Conservation (phyloP, 768 basidiomycete genomes). For the Phlebiopsis gigantea region DNA sequence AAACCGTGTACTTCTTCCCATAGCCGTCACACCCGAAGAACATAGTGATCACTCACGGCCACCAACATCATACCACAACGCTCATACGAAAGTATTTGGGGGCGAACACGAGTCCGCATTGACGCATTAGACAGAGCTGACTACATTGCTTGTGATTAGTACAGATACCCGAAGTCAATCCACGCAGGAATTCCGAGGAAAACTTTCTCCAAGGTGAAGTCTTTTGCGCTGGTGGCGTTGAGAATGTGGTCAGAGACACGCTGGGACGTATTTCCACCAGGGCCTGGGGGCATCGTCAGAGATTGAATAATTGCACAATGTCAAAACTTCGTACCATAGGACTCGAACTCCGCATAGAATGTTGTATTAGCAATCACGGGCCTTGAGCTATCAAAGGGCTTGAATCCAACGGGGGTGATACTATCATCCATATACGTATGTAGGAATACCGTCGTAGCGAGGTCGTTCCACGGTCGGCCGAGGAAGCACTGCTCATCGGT, state of each 20-base stretch:
- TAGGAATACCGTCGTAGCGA: constrained; percentile 49
- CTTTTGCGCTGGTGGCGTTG: constrained; percentile 30
- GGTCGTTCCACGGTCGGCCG: constrained; percentile 56
- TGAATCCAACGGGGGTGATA: constrained; percentile 47
- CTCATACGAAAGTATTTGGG: not conserved
- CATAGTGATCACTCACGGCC: not conserved
- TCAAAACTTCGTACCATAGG: constrained; percentile 33
- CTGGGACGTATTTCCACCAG: constrained; percentile 43
- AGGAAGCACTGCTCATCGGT: constrained; percentile 45
- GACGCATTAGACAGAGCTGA: not conserved
- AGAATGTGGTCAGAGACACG: constrained; percentile 47
- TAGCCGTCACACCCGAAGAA: not conserved
- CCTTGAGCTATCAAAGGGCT: constrained; percentile 38
- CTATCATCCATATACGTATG: constrained; percentile 55
- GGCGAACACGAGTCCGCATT: no score
- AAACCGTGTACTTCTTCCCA: constrained; percentile 10
- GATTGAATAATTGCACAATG: not conserved
- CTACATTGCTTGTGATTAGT: not conserved
- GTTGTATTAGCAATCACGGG: constrained; percentile 46
- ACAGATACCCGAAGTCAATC: constrained; percentile 47
- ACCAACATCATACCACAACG: not conserved
- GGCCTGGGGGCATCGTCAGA: constrained; percentile 30
- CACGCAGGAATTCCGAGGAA: constrained; percentile 46
- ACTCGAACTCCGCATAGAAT: constrained; percentile 54
- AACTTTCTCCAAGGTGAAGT: constrained; percentile 44